phyloP scores from a whole-genome alignment of 2,329 filamentous ascomycete genomes.

The Exophiala spinifera region DNA sequence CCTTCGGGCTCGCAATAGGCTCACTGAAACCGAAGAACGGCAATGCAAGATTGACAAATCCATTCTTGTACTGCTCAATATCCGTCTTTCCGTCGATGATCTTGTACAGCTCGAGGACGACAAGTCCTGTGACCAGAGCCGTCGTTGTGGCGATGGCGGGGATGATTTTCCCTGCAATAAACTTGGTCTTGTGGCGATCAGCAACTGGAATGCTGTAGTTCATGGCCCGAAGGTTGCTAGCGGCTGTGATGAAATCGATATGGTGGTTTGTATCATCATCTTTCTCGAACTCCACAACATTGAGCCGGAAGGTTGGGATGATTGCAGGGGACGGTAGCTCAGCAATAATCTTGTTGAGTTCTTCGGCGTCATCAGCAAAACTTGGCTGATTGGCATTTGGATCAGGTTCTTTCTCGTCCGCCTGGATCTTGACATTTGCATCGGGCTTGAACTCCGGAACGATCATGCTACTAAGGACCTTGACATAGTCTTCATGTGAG shows the following conservation, averaged over 20 bases:
- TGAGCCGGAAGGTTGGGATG: conserved; percentile 82
- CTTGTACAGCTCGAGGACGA: conserved; percentile 93
- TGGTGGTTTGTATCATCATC: conserved; percentile 97
- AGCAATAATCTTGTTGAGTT: conserved; percentile 68
- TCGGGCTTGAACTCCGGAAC: conserved; percentile 92
- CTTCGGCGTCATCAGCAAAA: conserved; percentile 67
- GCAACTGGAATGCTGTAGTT: conserved; percentile 96
- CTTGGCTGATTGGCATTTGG: conserved; percentile 65
- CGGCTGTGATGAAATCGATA: conserved; percentile 98
- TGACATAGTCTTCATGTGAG: conserved; percentile 68
- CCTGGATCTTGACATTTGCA: conserved; percentile 91
- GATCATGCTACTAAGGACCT: conserved; percentile 86
- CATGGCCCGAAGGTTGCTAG: conserved; percentile 91
- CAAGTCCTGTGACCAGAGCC: conserved; percentile 87
- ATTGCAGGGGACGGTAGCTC: conserved; percentile 75
- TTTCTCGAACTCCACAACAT: conserved; percentile 96
- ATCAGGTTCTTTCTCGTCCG: conserved; percentile 90
- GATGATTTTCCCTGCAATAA: conserved; percentile 99
- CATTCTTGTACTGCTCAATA: conserved; percentile 98
- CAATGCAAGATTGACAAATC: conserved; percentile 91
- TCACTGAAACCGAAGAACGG: conserved; percentile 99
- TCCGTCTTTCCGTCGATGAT: conserved; percentile 94
- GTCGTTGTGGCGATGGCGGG: conserved; percentile 97
- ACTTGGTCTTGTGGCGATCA: conserved; percentile 97
- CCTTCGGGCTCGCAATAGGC: conserved; percentile 90